phyloP scores from a whole-genome alignment of 257 asterid species.

The Forsythia viridissima region DNA sequence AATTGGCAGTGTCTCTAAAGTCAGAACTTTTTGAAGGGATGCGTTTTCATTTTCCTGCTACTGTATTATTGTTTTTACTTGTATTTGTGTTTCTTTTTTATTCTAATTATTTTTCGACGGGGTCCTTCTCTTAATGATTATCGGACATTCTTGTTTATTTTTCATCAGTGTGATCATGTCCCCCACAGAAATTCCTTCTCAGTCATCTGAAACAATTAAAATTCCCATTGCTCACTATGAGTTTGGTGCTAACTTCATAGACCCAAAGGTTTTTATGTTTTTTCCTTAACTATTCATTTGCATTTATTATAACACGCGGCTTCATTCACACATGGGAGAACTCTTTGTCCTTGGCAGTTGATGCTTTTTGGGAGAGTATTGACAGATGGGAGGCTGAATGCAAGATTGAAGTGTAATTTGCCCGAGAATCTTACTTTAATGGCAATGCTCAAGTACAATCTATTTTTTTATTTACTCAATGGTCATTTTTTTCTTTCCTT shows the following conservation, averaged over 20 bases:
- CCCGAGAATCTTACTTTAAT: conserved; percentile 80
- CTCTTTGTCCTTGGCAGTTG: conserved; percentile 53
- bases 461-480: no score
- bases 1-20: no score
- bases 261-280: conserved; percentile 62
- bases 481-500: no score
- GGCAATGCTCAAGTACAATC: no score
- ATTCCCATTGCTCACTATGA: conserved; percentile 89
- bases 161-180: conserved; percentile 87
- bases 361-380: conserved; percentile 88
- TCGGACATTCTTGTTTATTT: conserved; percentile 6
- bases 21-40: no score
- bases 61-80: no score
- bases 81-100: no score
- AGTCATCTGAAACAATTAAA: conserved; percentile 82
- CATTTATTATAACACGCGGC: conserved; percentile 3
- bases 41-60: no score
- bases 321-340: conserved; percentile 26
- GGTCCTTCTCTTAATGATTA: conserved; percentile 1
- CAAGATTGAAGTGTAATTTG: conserved; percentile 89
- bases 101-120: no score
- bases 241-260: conserved; percentile 91
- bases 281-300: conserved; percentile 6
- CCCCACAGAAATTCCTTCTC: conserved; percentile 90
- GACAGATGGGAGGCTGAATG: conserved; percentile 94